Percentiles rank a stretch among this genome's conserved stretches.
Conservation (phyloP, 179 eudicot species). For the Vitellaria paradoxa region DNA sequence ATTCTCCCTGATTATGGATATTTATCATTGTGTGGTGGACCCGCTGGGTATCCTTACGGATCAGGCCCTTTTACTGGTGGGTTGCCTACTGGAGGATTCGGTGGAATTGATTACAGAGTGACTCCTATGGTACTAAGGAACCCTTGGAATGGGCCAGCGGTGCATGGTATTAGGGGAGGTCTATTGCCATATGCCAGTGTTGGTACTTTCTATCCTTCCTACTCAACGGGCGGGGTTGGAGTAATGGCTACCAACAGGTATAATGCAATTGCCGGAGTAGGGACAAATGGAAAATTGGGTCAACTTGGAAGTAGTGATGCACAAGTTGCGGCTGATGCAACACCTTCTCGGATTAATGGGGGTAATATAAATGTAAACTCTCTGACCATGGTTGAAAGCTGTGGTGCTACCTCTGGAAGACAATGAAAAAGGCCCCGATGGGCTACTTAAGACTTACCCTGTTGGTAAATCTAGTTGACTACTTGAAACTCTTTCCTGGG, state of each 20-base stretch:
- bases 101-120: conserved; percentile 49
- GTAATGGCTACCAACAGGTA: conserved; percentile 32
- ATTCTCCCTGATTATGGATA: conserved; percentile 34
- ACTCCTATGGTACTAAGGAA: conserved; percentile 37
- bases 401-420: conserved; percentile 28
- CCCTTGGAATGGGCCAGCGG: conserved; percentile 37
- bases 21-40: conserved; percentile 37
- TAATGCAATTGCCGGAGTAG: conserved; percentile 22
- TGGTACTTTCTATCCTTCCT: conserved; percentile 39
- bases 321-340: conserved; percentile 24
- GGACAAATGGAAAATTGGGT: conserved; percentile 22
- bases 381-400: conserved; percentile 22
- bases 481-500: conserved; percentile 2
- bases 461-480: conserved; percentile 40
- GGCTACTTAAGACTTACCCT: conserved; percentile 21
- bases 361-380: conserved; percentile 26
- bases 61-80: conserved; percentile 36
- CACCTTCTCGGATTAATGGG: conserved; percentile 16
- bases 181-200: conserved; percentile 32
- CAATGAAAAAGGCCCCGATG: conserved; percentile 27
- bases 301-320: conserved; percentile 23
- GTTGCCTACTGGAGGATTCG: conserved; percentile 44
- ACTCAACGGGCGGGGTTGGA: conserved; percentile 46
- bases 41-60: conserved; percentile 49
- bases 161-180: conserved; percentile 33